Base-by-base conservation (phyloP, 352 stramenopile genomes). In the Globisporangium alternatum region DNA sequence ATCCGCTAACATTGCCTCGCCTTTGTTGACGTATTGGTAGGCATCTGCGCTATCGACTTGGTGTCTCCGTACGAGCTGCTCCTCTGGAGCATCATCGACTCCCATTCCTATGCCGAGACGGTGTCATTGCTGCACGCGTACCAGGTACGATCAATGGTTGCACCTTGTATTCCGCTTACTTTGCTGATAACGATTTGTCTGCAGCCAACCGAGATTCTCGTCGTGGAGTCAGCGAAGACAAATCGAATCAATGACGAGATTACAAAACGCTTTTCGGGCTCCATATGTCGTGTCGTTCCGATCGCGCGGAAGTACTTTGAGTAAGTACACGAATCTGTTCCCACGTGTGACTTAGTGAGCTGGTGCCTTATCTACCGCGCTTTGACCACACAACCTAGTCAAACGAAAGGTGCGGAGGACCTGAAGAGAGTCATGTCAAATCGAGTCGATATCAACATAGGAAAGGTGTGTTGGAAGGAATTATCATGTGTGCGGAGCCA, bases 401-500 rank as follows among this genome's bases (percentile, higher is more conserved):
- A 96, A 64, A 91, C 84, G 8, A 90, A 91, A 75, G 88, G 88
- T 53, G 81, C 80, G 19, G 86, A 93, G 63, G 85, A 96, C 65
- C 68, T 96, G 35, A 94, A 92, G 66, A 74, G 88, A 28, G 72
- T 96, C 30, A 88, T 91, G 67, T 71, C 81, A 41, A 94, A 96
- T 60, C 86, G 76, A n/a, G 73, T 93, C 19, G 88, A 96, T 41
- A 77, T 91, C 43, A 93, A 91, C 49, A 86, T 94, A n/a, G 75
- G 78, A 44, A 78, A 83, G 61, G 87, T 93, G 67, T 0, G 64
- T 6, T 56, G 43, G 17, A 22, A 22, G 3, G 15, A 48, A 2
- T 47, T n/a, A 2, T 21, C 1, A 12, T 48, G 5, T 45, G 39
- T 48, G 1, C 7, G 17, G 43, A 22, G 19, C 43, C 7, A 21